Conservation (phyloP, 805 yeast genomes). For the Sungouiozyma intestinalis region DNA sequence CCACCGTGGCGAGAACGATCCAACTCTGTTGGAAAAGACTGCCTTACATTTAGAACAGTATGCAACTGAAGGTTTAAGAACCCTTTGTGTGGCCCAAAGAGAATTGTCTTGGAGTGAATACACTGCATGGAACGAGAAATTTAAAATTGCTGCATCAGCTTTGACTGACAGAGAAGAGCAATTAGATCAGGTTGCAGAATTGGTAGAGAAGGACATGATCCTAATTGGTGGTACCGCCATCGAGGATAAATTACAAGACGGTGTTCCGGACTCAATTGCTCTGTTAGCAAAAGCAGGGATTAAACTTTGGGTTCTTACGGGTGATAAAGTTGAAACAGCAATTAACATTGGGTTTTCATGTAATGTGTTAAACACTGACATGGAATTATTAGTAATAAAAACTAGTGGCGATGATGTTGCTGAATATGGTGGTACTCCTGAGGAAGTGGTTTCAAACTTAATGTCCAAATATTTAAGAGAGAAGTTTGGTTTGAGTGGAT, state of each 20-base stretch:
- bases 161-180: conserved; percentile 54
- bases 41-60: conserved; percentile 66
- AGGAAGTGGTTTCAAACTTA: conserved; percentile 35
- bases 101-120: conserved; percentile 56
- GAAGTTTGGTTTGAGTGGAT: conserved; percentile 52
- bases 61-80: conserved; percentile 79
- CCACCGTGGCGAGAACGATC: conserved; percentile 30
- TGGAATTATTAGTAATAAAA: conserved; percentile 57
- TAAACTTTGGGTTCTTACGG: conserved; percentile 78
- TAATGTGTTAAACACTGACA: conserved; percentile 62
- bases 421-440: conserved; percentile 33
- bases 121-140: conserved; percentile 50
- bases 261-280: conserved; percentile 76
- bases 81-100: conserved; percentile 68
- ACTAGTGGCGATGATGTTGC: conserved; percentile 41
- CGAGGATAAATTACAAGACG: conserved; percentile 78
- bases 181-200: conserved; percentile 65
- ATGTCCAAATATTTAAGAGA: conserved; percentile 43
- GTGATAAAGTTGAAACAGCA: conserved; percentile 84
- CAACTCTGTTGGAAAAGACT: conserved; percentile 44
- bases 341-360: conserved; percentile 83
- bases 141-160: conserved; percentile 56
- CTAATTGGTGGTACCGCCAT: conserved; percentile 81
- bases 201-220: conserved; percentile 54
- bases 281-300: conserved; percentile 67